Conservation (phyloP, 257 asterid genomes). For the Lithospermum erythrorhizon region DNA sequence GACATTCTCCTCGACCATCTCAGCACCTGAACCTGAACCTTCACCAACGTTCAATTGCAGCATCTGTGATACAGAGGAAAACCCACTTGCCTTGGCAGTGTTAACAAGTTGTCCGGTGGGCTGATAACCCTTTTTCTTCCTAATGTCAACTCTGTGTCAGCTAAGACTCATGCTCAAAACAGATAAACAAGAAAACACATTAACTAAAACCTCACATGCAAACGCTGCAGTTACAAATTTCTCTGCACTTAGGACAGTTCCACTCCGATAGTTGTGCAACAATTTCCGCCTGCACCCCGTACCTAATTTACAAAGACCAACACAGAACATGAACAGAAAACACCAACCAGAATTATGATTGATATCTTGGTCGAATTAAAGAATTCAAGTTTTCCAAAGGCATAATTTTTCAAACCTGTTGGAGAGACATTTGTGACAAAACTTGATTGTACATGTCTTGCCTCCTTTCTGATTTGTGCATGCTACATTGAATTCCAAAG, state of each 20-base stretch:
- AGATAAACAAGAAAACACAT: slow-evolving; percentile 2
- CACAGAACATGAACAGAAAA: slow-evolving; percentile 4
- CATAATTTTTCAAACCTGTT: slow-evolving; percentile 48
- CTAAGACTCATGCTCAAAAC: background rate
- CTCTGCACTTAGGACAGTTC: slow-evolving; percentile 78
- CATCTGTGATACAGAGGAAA: slow-evolving; percentile 48
- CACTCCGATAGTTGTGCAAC: slow-evolving; percentile 35
- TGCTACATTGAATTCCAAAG: slow-evolving; percentile 28
- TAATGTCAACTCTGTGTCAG: slow-evolving; percentile 6
- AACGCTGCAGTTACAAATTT: slow-evolving; percentile 74
- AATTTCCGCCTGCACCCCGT: slow-evolving; percentile 65
- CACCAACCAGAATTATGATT: background rate
- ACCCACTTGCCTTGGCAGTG: slow-evolving; percentile 66
- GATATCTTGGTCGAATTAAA: too few species aligned
- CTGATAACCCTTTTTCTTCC: slow-evolving; percentile 53
- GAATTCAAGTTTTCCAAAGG: background rate
- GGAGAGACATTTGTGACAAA: slow-evolving; percentile 63
- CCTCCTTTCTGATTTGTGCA: slow-evolving; percentile 37
- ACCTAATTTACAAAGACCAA: slow-evolving; percentile 27
- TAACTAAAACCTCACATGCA: slow-evolving; percentile 45
- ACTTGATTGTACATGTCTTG: slow-evolving; percentile 40
- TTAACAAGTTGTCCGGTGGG: slow-evolving; percentile 72
- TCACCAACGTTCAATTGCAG: slow-evolving; percentile 14
- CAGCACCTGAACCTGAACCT: background rate
- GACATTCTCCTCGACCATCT: slow-evolving; percentile 5